Evolutionary conservation across 1,139 yeast species (phyloP).

Genomic region (Kodamaea fungicola): DNA sequence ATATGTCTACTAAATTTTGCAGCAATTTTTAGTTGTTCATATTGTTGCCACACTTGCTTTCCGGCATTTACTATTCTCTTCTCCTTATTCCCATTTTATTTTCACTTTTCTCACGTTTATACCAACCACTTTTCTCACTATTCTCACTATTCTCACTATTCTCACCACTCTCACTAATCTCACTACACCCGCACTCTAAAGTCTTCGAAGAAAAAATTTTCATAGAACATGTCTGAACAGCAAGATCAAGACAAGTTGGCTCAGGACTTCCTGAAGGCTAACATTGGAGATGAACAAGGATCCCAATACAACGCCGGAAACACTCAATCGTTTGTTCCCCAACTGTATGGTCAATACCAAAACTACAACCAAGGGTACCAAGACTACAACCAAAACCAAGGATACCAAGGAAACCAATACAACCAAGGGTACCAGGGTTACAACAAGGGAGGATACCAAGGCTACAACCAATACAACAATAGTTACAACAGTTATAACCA

Average conservation of each 20-base stretch:
- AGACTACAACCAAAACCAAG: conserved; percentile 17
- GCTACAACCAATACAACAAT: conserved; percentile 18
- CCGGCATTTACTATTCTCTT: too few relatives aligned
- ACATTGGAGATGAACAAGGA: conserved; percentile 23
- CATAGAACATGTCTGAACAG: conserved; percentile 38
- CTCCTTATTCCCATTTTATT: too few relatives aligned
- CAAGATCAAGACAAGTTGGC: conserved; percentile 52
- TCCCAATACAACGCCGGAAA: conserved; percentile 34
- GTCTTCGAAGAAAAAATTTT: conserved; percentile 1
- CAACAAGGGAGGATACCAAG: conserved; percentile 21
- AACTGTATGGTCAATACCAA: conserved; percentile 17
- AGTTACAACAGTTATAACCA: conserved; percentile 26
- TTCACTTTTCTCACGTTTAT: too few relatives aligned
- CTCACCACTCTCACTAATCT: too few relatives aligned
- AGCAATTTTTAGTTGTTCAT: too few relatives aligned
- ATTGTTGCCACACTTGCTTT: too few relatives aligned
- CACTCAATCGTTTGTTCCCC: conserved; percentile 42
- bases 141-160: too few relatives aligned
- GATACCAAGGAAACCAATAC: conserved; percentile 22
- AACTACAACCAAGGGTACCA: conserved; percentile 24
- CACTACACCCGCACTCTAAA: not conserved
- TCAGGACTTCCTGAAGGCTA: conserved; percentile 51
- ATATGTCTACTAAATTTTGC: too few relatives aligned
- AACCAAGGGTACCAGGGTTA: conserved; percentile 12
- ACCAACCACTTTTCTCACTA: too few relatives aligned